These are phyloP conservation scores for Puccinia polysora DNA, from an alignment of 1,284 basidiomycete genomes.

Conservation along the genomic window DNA sequence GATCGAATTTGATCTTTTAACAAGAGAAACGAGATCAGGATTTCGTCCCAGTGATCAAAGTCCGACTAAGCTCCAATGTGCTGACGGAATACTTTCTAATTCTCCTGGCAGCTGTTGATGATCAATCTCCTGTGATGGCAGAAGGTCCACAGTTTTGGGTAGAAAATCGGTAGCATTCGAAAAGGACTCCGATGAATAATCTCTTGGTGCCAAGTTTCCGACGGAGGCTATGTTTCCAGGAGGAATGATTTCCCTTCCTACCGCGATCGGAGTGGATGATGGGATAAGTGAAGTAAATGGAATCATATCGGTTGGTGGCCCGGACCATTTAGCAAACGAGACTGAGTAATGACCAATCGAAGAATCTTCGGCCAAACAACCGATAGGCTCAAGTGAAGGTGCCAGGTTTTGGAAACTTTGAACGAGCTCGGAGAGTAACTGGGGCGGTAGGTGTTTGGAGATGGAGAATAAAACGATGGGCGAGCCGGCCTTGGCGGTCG, in stretches of 20 bases:
- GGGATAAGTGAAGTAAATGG: slow-evolving; percentile 14
- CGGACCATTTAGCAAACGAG: slow-evolving; percentile 29
- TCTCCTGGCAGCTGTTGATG: slow-evolving; percentile 11
- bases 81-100: slow-evolving; percentile 34
- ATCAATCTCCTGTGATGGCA: too few species aligned
- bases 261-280: slow-evolving; percentile 26
- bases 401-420: slow-evolving; percentile 14
- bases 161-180: too few species aligned
- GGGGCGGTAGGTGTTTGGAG: slow-evolving; percentile 33
- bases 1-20: slow-evolving; percentile 21
- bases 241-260: slow-evolving; percentile 34
- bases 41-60: not conserved
- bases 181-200: too few species aligned
- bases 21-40: slow-evolving; percentile 8
- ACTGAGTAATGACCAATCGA: slow-evolving; percentile 15
- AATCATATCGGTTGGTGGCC: not conserved
- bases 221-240: not conserved
- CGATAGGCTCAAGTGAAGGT: slow-evolving; percentile 17
- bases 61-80: not conserved
- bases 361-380: slow-evolving; percentile 30
- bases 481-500: not conserved
- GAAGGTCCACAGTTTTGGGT: too few species aligned
- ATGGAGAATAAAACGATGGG: slow-evolving; percentile 15
- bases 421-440: not conserved
- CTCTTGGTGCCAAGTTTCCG: too few species aligned